Base-by-base conservation (phyloP, 805 yeast species). In the Candida oleophila region DNA sequence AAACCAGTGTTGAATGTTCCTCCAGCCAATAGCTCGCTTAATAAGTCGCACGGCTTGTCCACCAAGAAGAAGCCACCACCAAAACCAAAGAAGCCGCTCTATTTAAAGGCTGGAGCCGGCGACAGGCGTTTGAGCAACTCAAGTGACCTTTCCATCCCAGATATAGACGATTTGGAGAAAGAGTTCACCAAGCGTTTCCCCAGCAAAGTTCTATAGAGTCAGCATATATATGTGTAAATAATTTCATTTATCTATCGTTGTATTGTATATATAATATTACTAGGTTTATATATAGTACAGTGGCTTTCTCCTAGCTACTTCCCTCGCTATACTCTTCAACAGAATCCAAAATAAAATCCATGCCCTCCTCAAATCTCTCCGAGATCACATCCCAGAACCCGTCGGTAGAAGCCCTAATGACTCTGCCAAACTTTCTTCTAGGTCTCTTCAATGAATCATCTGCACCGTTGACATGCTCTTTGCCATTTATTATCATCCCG, bases 371-470 rank as follows among this genome's bases (percentile, higher is more conserved):
- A 54, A 88, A 87, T 60, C 90, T 74, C 61, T 89, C 97, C 49
- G 82, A 83, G 44, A 89, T 77, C 12, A 89, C 80, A 49, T 86
- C 87, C 68, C 82, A 85, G 48, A 91, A 60, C 1, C 92, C 90
- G 55, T 86, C 92, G 21, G 74, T 69, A 38, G 82, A 82, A 4
- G 94, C 79, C 55, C 84, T 81, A 44, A 91, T 66, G 2, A 94
- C 96, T 49, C 97, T 78, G 19, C 99, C 99, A 59, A 83, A 89
- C 65, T 90, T 92, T 65, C 88, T 83, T 61, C 98, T 80, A 34
- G 96, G 96, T 60, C 84, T 78, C 59, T 89, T 89, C 33, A 61
- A 59, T 20, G 54, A 57, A 38, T 66, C 70, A 18, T 62, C 73
- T 7, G 53, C 47, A 3, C 59, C 64, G 42, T 54, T 53, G 2